These are phyloP conservation scores for Pyrenochaeta sp. DNA, from an alignment of 2,329 filamentous ascomycete species.

Conservation along the genomic window DNA sequence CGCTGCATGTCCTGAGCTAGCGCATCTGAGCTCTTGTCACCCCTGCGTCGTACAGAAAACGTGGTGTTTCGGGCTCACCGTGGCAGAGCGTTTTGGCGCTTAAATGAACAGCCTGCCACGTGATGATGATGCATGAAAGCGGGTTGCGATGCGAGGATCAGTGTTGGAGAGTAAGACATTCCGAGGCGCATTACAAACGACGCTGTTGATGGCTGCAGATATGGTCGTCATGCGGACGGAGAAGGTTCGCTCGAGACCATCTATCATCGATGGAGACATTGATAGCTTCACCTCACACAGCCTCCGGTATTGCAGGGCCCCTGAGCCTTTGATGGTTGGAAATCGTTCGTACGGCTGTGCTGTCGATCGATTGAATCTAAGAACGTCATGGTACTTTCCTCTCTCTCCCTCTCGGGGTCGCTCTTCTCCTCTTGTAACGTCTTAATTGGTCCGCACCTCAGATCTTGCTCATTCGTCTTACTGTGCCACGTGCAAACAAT, in stretches of 20 bases:
- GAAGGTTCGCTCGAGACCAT: not conserved
- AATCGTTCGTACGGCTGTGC: not conserved
- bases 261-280: not conserved
- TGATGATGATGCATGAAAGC: slow-evolving; percentile 1
- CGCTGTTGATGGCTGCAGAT: slow-evolving; percentile 14
- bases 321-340: not conserved
- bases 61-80: slow-evolving; percentile 13
- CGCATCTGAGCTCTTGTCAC: not conserved
- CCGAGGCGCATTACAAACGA: slow-evolving; percentile 5
- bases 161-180: slow-evolving; percentile 24
- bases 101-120: slow-evolving; percentile 10
- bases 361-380: not conserved
- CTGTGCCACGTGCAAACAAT: not conserved
- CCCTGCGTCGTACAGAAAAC: slow-evolving; percentile 13
- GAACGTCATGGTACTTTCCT: not conserved
- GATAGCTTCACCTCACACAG: not conserved
- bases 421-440: too few relatives aligned
- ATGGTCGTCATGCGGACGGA: slow-evolving; percentile 8
- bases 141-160: not conserved
- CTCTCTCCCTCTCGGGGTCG: not conserved
- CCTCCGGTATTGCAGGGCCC: not conserved
- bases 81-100: slow-evolving; percentile 15
- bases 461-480: not conserved
- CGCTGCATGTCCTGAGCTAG: not conserved
- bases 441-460: not conserved